These are phyloP conservation scores for Eutrema yunnanense DNA, from an alignment of 345 rosid species.

Conservation along the genomic window DNA sequence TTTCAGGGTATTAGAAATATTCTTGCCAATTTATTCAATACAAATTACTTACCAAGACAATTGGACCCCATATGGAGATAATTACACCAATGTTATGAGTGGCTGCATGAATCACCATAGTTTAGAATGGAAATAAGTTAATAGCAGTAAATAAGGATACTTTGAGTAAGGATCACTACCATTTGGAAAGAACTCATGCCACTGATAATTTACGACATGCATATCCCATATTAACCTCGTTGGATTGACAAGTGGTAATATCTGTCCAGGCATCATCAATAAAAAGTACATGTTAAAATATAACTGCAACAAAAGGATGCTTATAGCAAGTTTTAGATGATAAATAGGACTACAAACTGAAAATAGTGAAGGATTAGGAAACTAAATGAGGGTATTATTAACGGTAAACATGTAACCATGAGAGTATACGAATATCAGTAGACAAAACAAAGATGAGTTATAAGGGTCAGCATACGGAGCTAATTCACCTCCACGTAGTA, in stretches of 20 bases:
- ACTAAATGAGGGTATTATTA: constrained; percentile 11
- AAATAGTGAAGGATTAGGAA: background rate
- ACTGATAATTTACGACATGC: constrained; percentile 51
- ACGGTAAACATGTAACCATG: constrained; percentile 2
- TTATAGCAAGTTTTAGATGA: background rate
- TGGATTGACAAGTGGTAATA: constrained; percentile 77
- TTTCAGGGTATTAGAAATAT: constrained; percentile 5
- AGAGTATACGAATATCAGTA: constrained; percentile 5
- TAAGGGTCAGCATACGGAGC: constrained; percentile 10
- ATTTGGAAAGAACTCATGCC: constrained; percentile 91
- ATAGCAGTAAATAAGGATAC: background rate
- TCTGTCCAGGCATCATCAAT: constrained; percentile 40
- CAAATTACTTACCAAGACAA: constrained; percentile 63
- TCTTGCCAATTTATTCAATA: constrained; percentile 4
- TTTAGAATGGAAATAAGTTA: constrained; percentile 11
- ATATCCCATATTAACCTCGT: constrained; percentile 72
- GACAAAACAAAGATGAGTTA: constrained; percentile 1
- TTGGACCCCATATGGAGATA: constrained; percentile 91
- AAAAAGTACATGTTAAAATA: constrained; percentile 7
- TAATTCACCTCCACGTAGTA: constrained; percentile 85
- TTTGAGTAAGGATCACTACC: constrained; percentile 35
- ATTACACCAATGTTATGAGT: constrained; percentile 76
- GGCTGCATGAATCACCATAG: constrained; percentile 38
- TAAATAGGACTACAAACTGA: background rate
- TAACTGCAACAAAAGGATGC: background rate